Evolutionary conservation across 768 basidiomycete genomes (phyloP).

Genomic region (Tylopilus felleus): DNA sequence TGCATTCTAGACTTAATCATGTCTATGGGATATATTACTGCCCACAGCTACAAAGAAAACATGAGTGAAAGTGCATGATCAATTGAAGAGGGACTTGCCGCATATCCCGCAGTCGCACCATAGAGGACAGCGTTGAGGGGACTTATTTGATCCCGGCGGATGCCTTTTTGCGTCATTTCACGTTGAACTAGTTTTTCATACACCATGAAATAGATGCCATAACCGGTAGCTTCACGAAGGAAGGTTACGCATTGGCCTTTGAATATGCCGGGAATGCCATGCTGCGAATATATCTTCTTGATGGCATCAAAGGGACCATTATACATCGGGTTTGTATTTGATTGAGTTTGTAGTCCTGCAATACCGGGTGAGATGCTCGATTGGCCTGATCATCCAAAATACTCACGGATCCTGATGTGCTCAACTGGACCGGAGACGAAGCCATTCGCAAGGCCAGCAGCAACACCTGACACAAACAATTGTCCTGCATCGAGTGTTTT

Average conservation of each 20-base stretch:
- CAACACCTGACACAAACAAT: constrained; percentile 71
- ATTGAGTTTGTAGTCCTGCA: constrained; percentile 88
- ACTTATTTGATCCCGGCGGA: constrained; percentile 71
- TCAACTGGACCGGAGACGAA: constrained; percentile 95
- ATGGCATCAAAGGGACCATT: constrained; percentile 86
- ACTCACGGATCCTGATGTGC: constrained; percentile 78
- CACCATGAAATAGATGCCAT: constrained; percentile 85
- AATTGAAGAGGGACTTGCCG: constrained; percentile 47
- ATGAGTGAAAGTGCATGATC: constrained; percentile 6
- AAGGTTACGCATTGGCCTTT: constrained; percentile 92
- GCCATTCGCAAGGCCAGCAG: constrained; percentile 87
- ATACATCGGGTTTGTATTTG: constrained; percentile 71
- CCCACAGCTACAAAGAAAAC: constrained; percentile 61
- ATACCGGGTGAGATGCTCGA: constrained; percentile 3
- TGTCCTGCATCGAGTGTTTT: constrained; percentile 57
- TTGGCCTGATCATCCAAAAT: background rate
- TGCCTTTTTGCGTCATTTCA: constrained; percentile 72
- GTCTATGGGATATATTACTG: constrained; percentile 92
- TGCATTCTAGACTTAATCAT: constrained; percentile 97
- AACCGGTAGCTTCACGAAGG: constrained; percentile 76
- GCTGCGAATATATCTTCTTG: constrained; percentile 69
- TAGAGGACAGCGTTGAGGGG: constrained; percentile 78
- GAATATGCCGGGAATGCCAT: constrained; percentile 84
- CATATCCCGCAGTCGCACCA: constrained; percentile 91
- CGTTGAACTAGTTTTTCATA: constrained; percentile 92